A percentile compares a stretch with the other conserved stretches of the same genome.
Conservation (phyloP, 2,329 filamentous ascomycete genomes). For the Mariannaea sp. region DNA sequence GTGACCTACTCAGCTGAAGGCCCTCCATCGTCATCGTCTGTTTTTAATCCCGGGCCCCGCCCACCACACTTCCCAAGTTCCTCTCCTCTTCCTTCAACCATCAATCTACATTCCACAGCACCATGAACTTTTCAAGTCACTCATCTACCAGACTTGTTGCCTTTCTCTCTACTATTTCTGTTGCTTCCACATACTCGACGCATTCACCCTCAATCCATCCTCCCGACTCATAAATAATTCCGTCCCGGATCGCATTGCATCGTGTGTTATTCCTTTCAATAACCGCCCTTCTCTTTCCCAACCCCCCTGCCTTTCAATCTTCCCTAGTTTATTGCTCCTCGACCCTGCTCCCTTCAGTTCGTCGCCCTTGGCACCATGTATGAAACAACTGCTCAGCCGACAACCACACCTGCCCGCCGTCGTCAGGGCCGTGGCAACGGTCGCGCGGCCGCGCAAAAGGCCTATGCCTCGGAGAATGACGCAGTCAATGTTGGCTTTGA, state of each 20-base stretch:
- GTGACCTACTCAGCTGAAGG: background rate
- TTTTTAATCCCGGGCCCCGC: slow-evolving; percentile 11
- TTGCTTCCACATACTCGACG: slow-evolving; percentile 20
- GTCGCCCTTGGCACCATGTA: slow-evolving; percentile 38
- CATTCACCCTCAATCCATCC: slow-evolving; percentile 25
- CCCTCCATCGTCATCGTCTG: slow-evolving; percentile 29
- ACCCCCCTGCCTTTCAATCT: slow-evolving; percentile 3
- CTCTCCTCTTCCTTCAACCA: slow-evolving; percentile 25
- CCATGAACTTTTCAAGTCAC: slow-evolving; percentile 34
- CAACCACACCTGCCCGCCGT: slow-evolving; percentile 44
- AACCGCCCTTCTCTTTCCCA: slow-evolving; percentile 16
- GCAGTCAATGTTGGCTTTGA: slow-evolving; percentile 38
- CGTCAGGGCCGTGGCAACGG: slow-evolving; percentile 48
- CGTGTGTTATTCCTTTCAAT: slow-evolving; percentile 20
- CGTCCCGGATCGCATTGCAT: background rate
- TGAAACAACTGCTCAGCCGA: slow-evolving; percentile 41
- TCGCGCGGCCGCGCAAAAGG: slow-evolving; percentile 52
- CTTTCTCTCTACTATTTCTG: slow-evolving; percentile 27
- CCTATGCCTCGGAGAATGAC: slow-evolving; percentile 66
- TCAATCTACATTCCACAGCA: slow-evolving; percentile 28
- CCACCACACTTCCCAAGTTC: slow-evolving; percentile 14
- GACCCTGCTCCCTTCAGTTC: slow-evolving; percentile 3
- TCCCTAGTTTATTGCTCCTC: slow-evolving; percentile 5
- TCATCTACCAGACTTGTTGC: slow-evolving; percentile 28
- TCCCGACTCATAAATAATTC: slow-evolving; percentile 26